These are phyloP conservation scores for Lachnellula occidentalis DNA, from an alignment of 2,329 filamentous ascomycete genomes.

Conservation along the genomic window DNA sequence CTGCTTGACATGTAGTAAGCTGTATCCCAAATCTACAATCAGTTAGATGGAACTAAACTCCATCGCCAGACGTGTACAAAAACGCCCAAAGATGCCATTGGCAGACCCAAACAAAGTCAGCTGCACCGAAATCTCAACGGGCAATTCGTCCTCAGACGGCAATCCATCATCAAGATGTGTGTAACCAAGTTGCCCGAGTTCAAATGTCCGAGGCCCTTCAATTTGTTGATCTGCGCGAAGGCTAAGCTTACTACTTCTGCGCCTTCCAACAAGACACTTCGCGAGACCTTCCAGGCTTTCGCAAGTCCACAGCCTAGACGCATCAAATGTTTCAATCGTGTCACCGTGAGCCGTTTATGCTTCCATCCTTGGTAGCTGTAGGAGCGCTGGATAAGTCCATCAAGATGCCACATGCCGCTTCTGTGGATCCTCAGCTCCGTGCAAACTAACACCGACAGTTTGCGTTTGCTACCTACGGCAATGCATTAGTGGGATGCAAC, in stretches of 20 bases:
- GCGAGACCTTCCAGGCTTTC: slow-evolving; percentile 7
- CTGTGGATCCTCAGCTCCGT: background rate
- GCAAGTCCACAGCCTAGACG: slow-evolving; percentile 8
- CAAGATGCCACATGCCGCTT: slow-evolving; percentile 5
- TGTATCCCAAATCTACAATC: background rate
- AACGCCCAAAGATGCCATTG: slow-evolving; percentile 7
- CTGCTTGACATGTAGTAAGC: slow-evolving; percentile 17
- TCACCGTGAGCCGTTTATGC: slow-evolving; percentile 12
- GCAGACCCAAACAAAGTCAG: background rate
- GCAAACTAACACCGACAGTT: slow-evolving; percentile 11
- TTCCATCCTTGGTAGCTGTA: slow-evolving; percentile 13
- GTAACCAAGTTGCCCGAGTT: background rate
- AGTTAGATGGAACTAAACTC: slow-evolving; percentile 11
- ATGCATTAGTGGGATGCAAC: slow-evolving; percentile 12
- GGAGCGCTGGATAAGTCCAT: slow-evolving; percentile 12
- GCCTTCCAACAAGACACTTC: slow-evolving; percentile 11
- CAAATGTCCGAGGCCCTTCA: slow-evolving; percentile 5
- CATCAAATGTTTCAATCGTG: slow-evolving; percentile 14
- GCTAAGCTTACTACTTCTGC: slow-evolving; percentile 12
- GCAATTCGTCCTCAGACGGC: background rate
- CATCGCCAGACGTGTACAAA: slow-evolving; percentile 5
- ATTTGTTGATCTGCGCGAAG: slow-evolving; percentile 8
- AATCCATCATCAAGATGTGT: slow-evolving; percentile 6
- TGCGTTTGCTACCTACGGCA: slow-evolving; percentile 9
- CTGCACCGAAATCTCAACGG: background rate